These are phyloP conservation scores for Corrigiola litoralis DNA, from an alignment of 179 eudicot species.

Conservation along the genomic window DNA sequence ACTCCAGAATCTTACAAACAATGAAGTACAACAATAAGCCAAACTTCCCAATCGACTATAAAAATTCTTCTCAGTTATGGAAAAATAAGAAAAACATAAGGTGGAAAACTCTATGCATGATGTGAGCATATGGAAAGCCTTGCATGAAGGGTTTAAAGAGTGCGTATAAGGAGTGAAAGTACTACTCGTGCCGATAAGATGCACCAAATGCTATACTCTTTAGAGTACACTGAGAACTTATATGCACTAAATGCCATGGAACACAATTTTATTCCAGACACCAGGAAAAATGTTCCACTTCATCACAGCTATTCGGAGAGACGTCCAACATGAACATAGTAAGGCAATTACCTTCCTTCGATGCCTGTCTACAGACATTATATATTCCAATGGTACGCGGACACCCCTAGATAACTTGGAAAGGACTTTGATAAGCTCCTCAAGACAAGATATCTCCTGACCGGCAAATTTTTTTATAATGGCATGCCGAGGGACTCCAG, in stretches of 20 bases:
- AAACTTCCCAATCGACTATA: not conserved
- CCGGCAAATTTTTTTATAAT: conserved; percentile 89
- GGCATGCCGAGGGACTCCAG: conserved; percentile 97
- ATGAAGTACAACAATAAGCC: not conserved
- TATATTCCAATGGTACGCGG: conserved; percentile 86
- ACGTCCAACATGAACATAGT: not conserved
- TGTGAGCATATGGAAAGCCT: not conserved
- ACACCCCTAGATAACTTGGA: conserved; percentile 74
- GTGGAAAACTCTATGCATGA: not conserved
- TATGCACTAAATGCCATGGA: no score
- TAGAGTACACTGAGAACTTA: not conserved
- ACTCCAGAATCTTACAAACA: not conserved
- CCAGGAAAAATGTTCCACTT: not conserved
- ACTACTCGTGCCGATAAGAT: no score
- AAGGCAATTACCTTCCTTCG: conserved; percentile 65
- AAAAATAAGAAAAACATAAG: not conserved
- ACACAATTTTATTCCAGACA: not conserved
- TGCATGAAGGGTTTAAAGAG: no score
- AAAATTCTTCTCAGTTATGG: no score
- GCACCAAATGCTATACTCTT: no score
- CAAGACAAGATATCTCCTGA: conserved; percentile 63
- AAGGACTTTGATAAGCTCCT: conserved; percentile 59
- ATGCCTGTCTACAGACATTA: conserved; percentile 72
- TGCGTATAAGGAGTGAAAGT: no score
- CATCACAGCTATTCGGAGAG: not conserved